Evolutionary conservation across 495 filamentous ascomycete species (phyloP).

Genomic region (Penicillium malachiteum): DNA sequence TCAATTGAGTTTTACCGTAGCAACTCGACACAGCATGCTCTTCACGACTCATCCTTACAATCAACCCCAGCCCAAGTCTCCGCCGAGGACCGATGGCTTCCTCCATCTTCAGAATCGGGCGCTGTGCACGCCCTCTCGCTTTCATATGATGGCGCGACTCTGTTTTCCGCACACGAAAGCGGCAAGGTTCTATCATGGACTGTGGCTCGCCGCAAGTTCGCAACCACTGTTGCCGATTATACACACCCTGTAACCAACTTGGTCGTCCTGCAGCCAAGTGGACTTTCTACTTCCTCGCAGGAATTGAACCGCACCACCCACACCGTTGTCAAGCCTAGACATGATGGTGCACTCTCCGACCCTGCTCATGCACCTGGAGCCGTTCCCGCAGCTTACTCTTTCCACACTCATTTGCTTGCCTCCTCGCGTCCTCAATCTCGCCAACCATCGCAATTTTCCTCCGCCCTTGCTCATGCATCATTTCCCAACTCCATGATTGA

Average conservation of each 20-base stretch:
- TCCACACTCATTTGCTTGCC: constrained; percentile 61
- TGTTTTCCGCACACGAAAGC: constrained; percentile 78
- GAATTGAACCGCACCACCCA: constrained; percentile 50
- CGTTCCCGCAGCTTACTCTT: constrained; percentile 66
- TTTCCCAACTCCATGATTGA: constrained; percentile 56
- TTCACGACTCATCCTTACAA: constrained; percentile 55
- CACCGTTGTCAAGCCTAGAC: constrained; percentile 70
- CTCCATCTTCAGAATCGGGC: constrained; percentile 59
- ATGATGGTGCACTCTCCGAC: constrained; percentile 44
- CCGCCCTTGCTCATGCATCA: constrained; percentile 50
- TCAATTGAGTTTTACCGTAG: constrained; percentile 72
- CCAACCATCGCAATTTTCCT: constrained; percentile 39
- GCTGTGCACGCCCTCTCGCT: constrained; percentile 61
- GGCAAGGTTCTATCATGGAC: constrained; percentile 83
- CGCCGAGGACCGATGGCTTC: constrained; percentile 57
- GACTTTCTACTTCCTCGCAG: constrained; percentile 46
- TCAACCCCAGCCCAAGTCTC: constrained; percentile 59
- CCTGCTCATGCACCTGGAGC: constrained; percentile 41
- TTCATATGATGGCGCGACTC: constrained; percentile 76
- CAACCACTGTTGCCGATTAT: constrained; percentile 61
- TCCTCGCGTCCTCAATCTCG: constrained; percentile 10
- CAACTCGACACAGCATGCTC: constrained; percentile 45
- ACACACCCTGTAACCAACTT: constrained; percentile 80
- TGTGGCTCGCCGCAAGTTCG: constrained; percentile 62
- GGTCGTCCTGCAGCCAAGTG: constrained; percentile 60